Percentiles rank a stretch among this genome's conserved stretches.
These are phyloP conservation scores for sweet orange (Citrus sinensis) DNA, from an alignment of 345 rosid genomes.

Conservation along the genomic window DVS_A1.0 CM039164.1:27380001-27380500, in stretches of 20 bases:
- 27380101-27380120: background rate
- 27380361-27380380: no score
- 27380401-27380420: background rate
- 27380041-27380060: background rate
- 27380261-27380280: no score
- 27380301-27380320: background rate
- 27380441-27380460: no score
- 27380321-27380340: background rate
- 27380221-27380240: no score
- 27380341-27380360: background rate
- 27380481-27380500: conserved; percentile 5
- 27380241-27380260: no score
- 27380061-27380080: background rate
- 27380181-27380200: background rate
- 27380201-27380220: background rate
- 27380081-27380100: background rate
- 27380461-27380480: background rate
- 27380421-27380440: background rate
- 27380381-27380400: background rate
- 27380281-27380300: no score
- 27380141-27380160: background rate
- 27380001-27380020: background rate
- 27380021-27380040: background rate
- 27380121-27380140: background rate
- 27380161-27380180: background rate